Conservation (phyloP, 495 filamentous ascomycete genomes). For the Talaromyces ruber region DNA sequence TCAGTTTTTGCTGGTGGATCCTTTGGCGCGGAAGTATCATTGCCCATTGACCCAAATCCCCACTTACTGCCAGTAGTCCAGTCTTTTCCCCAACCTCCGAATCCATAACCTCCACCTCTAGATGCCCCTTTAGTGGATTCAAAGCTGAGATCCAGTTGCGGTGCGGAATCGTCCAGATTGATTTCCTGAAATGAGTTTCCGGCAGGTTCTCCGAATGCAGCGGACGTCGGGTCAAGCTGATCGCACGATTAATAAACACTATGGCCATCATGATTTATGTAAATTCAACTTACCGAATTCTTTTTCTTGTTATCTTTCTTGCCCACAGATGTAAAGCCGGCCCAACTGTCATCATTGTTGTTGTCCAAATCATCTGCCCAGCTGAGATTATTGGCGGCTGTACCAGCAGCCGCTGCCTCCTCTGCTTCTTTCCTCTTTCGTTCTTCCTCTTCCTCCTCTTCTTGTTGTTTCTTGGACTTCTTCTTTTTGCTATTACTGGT, state of each 20-base stretch:
- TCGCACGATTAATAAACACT: constrained; percentile 5
- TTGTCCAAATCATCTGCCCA: constrained; percentile 33
- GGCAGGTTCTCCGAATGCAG: constrained; percentile 14
- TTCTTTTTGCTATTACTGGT: constrained; percentile 32
- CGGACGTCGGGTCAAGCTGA: constrained; percentile 11
- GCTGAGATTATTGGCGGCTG: constrained; percentile 27
- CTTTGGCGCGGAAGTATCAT: constrained; percentile 21
- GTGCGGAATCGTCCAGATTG: constrained; percentile 29
- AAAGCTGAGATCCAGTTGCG: constrained; percentile 39
- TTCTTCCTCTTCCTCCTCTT: constrained; percentile 30
- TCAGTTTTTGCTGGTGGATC: constrained; percentile 17
- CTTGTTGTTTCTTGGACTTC: constrained; percentile 26
- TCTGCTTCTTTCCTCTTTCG: constrained; percentile 24
- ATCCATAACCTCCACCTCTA: constrained; percentile 26
- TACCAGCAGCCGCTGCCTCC: constrained; percentile 23
- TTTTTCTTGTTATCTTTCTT: constrained; percentile 45
- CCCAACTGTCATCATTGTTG: constrained; percentile 26
- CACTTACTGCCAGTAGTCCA: constrained; percentile 32
- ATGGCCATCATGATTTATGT: background rate
- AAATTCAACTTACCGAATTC: constrained; percentile 28
- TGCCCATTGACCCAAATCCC: constrained; percentile 22
- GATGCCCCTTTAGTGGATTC: constrained; percentile 23
- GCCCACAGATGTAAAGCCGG: constrained; percentile 19
- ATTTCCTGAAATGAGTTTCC: constrained; percentile 37
- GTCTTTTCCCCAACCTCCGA: constrained; percentile 37